Conservation (phyloP, 176 grass and related monocot species). For the Hyparrhenia diplandra region DNA sequence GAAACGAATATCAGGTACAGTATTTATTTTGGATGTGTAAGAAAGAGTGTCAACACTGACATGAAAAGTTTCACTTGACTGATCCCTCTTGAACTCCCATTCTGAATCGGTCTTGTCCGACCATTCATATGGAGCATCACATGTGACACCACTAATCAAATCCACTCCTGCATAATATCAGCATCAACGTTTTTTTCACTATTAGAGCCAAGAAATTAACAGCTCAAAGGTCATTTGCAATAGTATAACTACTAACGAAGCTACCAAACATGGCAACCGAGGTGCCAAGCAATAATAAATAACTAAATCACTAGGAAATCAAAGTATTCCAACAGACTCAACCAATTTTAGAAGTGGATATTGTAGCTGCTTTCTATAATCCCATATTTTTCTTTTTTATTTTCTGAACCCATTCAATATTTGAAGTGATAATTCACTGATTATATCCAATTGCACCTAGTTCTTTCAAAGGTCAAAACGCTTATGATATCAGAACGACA, state of each 20-base stretch:
- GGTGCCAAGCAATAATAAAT: not conserved
- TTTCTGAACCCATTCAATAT: not conserved
- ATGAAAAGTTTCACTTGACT: conserved; percentile 56
- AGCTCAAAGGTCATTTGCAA: not conserved
- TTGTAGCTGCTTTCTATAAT: not conserved
- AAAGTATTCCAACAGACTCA: not conserved
- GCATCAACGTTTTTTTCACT: not conserved
- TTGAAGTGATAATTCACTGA: not conserved
- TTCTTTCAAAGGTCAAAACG: not conserved
- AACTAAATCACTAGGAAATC: not conserved
- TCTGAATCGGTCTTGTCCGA: conserved; percentile 57
- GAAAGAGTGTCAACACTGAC: conserved; percentile 36
- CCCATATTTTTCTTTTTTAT: not conserved
- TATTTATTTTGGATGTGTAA: not conserved
- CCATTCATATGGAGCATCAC: conserved; percentile 88
- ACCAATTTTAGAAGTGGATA: not conserved
- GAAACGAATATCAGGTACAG: not conserved
- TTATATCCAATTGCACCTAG: too few species aligned
- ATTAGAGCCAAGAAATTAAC: not conserved
- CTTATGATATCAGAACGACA: not conserved
- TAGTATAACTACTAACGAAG: not conserved
- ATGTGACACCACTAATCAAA: conserved; percentile 88
- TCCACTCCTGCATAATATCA: conserved; percentile 65
- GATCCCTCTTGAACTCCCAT: conserved; percentile 78
- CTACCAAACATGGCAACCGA: not conserved